Evolutionary conservation across 805 yeast genomes (phyloP).

Genomic region (Starmerella powellii): DNA sequence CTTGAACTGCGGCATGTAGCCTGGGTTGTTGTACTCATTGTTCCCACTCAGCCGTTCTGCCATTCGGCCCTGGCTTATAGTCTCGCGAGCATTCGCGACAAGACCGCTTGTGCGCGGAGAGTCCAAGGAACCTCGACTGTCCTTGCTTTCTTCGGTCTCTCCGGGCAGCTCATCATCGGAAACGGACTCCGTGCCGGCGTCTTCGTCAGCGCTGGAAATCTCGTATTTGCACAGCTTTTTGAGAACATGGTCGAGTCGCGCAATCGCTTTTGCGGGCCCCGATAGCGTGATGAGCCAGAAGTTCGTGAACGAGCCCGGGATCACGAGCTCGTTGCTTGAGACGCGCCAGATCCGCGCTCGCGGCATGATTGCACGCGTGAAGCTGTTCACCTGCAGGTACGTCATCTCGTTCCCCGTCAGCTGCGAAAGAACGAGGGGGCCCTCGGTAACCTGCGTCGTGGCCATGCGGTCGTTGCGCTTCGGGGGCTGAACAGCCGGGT

Average conservation of each 20-base stretch:
- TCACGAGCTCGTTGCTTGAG: slow-evolving; percentile 14
- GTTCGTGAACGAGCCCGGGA: slow-evolving; percentile 20
- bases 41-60: neutral
- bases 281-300: slow-evolving; percentile 21
- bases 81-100: neutral
- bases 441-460: slow-evolving; percentile 19
- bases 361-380: slow-evolving; percentile 23
- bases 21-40: too few relatives aligned
- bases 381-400: slow-evolving; percentile 21
- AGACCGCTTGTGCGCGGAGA: neutral
- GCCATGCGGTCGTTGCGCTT: slow-evolving; percentile 15
- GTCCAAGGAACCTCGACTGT: neutral
- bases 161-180: neutral
- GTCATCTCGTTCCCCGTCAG: slow-evolving; percentile 23
- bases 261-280: slow-evolving; percentile 11
- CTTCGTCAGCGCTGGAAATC: neutral
- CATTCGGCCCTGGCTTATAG: slow-evolving; percentile 2
- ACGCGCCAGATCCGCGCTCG: slow-evolving; percentile 23
- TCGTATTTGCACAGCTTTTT: slow-evolving; percentile 17
- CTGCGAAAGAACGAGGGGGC: slow-evolving; percentile 18
- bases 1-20: too few relatives aligned
- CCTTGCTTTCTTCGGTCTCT: neutral
- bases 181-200: neutral
- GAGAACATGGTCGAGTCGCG: slow-evolving; percentile 17
- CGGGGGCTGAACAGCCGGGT: slow-evolving; percentile 7